Evolutionary conservation across 345 rosid species (phyloP).

Genomic region (Euphorbia tirucalli): DNA sequence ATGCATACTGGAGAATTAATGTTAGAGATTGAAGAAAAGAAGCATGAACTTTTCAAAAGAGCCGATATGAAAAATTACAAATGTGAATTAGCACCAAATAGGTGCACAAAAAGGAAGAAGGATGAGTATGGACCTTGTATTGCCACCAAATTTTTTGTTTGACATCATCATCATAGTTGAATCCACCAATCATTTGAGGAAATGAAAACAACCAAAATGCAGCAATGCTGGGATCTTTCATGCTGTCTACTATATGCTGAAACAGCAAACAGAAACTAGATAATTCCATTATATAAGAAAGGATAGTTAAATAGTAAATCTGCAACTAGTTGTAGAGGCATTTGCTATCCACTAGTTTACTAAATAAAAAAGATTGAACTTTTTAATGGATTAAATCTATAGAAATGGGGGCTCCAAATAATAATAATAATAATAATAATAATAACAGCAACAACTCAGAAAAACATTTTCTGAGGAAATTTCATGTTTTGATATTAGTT

Average conservation of each 20-base stretch:
- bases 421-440: not conserved
- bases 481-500: not conserved
- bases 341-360: not conserved
- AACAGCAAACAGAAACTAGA: slow-evolving; percentile 23
- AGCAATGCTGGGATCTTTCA: slow-evolving; percentile 96
- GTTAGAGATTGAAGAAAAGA: not conserved
- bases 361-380: not conserved
- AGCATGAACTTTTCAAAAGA: not conserved
- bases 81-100: not conserved
- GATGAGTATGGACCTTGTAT: slow-evolving; percentile 53
- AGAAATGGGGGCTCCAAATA: not conserved
- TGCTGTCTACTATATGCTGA: slow-evolving; percentile 93
- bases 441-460: too few species aligned
- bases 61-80: slow-evolving; percentile 2
- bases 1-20: not conserved
- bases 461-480: not conserved
- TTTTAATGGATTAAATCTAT: not conserved
- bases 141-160: slow-evolving; percentile 93
- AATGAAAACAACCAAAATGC: slow-evolving; percentile 89
- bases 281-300: slow-evolving; percentile 11
- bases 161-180: slow-evolving; percentile 77
- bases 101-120: not conserved
- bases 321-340: not conserved
- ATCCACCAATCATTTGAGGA: slow-evolving; percentile 83
- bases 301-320: not conserved